phyloP scores from a whole-genome alignment of 179 eudicot genomes.

The Heliamphora pulchella region DNA sequence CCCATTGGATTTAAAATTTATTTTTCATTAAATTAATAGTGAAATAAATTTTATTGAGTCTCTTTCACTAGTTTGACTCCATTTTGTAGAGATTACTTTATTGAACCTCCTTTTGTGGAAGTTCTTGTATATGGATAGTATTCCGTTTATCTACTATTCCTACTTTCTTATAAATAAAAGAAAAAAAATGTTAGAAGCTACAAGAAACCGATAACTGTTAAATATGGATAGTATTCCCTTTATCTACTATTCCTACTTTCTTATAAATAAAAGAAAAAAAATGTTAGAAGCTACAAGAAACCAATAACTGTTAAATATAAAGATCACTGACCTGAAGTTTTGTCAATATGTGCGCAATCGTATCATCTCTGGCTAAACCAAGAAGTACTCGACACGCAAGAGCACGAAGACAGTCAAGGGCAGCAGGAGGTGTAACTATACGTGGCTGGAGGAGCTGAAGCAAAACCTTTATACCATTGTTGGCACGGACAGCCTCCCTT shows the following conservation, averaged over 20 bases:
- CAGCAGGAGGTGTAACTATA: constrained; percentile 66
- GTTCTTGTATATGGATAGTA: too few species aligned
- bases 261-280: too few species aligned
- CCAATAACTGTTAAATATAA: neutral
- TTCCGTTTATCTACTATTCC: too few species aligned
- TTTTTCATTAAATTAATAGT: too few species aligned
- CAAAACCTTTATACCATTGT: constrained; percentile 91
- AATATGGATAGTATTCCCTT: too few species aligned
- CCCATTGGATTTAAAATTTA: too few species aligned
- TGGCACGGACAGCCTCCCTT: constrained; percentile 93
- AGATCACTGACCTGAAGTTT: constrained; percentile 67
- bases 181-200: neutral
- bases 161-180: too few species aligned
- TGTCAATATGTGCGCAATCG: constrained; percentile 92
- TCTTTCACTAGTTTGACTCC: too few species aligned
- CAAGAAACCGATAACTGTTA: neutral
- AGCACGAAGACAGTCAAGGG: constrained; percentile 94
- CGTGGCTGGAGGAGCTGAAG: constrained; percentile 93
- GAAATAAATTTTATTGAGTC: too few species aligned
- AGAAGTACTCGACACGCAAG: constrained; percentile 93
- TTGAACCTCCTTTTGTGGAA: too few species aligned
- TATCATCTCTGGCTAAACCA: constrained; percentile 95
- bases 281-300: neutral
- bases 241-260: too few species aligned
- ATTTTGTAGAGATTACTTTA: too few species aligned